A percentile compares a stretch with the other conserved stretches of the same genome.
These are phyloP conservation scores for Microthyrium microscopicum DNA, from an alignment of 2,329 filamentous ascomycete species.

Conservation along the genomic window DNA sequence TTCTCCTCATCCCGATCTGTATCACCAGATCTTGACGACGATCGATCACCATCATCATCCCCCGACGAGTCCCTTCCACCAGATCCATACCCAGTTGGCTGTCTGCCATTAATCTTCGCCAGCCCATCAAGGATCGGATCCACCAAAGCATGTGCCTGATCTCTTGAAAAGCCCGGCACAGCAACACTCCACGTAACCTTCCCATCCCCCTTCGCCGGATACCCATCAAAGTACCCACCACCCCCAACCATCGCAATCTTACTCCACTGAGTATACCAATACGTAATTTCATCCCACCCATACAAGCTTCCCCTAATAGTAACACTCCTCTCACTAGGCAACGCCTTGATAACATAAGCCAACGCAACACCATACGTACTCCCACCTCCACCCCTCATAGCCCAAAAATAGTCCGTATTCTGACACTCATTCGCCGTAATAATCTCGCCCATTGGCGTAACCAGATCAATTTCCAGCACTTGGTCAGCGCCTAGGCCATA, in stretches of 20 bases:
- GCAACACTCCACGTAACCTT: too few relatives aligned
- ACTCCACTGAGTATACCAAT: slow-evolving; percentile 4
- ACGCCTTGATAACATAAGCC: slow-evolving; percentile 5
- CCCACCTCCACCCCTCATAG: slow-evolving; percentile 8
- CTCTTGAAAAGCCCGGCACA: too few relatives aligned
- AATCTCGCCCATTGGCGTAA: slow-evolving; percentile 21
- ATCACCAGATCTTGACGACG: not conserved
- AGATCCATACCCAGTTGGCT: not conserved
- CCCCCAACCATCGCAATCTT: slow-evolving; percentile 3
- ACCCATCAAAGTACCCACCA: slow-evolving; percentile 5
- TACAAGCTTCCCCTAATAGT: not conserved
- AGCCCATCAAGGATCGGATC: slow-evolving; percentile 4
- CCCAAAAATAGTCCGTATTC: slow-evolving; percentile 8
- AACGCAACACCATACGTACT: slow-evolving; percentile 7
- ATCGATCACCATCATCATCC: not conserved
- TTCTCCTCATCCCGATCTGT: not conserved
- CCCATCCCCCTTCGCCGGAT: slow-evolving; percentile 1
- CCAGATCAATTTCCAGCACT: slow-evolving; percentile 22
- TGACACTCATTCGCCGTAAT: slow-evolving; percentile 19
- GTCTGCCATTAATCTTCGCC: not conserved
- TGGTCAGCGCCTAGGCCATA: slow-evolving; percentile 23
- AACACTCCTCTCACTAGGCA: too few relatives aligned
- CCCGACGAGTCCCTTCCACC: not conserved
- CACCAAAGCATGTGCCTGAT: slow-evolving; percentile 3
- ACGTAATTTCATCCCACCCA: slow-evolving; percentile 4